These are phyloP conservation scores for Marsdenia floribunda DNA, from an alignment of 257 asterid genomes.

Conservation along the genomic window DNA sequence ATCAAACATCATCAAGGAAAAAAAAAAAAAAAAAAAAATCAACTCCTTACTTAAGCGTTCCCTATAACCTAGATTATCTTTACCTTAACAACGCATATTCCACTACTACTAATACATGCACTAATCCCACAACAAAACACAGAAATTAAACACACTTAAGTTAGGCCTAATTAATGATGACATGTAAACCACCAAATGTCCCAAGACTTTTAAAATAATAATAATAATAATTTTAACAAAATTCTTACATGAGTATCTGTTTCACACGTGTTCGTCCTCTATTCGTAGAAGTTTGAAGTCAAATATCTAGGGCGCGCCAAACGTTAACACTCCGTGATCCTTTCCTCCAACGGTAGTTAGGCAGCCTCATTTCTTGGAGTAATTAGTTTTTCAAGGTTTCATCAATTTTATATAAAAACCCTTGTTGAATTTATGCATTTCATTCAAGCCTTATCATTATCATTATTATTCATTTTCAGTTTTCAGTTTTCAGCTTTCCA, in stretches of 20 bases:
- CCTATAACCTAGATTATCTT: slow-evolving; percentile 48
- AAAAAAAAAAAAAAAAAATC: no score
- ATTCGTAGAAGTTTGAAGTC: slow-evolving; percentile 34
- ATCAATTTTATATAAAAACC: neutral
- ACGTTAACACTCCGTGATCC: slow-evolving; percentile 15
- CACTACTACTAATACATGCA: slow-evolving; percentile 41
- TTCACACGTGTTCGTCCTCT: slow-evolving; percentile 42
- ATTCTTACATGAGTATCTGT: slow-evolving; percentile 15
- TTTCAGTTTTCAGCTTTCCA: neutral
- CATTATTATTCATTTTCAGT: neutral
- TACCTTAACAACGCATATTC: slow-evolving; percentile 49
- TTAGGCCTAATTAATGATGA: slow-evolving; percentile 54
- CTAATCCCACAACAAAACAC: slow-evolving; percentile 27
- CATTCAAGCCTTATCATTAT: neutral
- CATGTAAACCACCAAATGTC: slow-evolving; percentile 60
- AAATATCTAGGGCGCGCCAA: slow-evolving; percentile 56
- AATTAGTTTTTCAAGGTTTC: neutral
- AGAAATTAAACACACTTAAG: slow-evolving; percentile 10
- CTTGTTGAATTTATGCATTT: neutral
- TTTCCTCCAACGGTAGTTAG: slow-evolving; percentile 60
- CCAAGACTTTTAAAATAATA: neutral
- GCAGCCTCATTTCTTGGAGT: slow-evolving; percentile 23
- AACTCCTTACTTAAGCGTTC: slow-evolving; percentile 38
- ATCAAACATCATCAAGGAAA: no score
- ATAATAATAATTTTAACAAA: neutral